phyloP scores from a whole-genome alignment of 495 filamentous ascomycete species.

The Pseudomonodictys pantanalensis region DNA sequence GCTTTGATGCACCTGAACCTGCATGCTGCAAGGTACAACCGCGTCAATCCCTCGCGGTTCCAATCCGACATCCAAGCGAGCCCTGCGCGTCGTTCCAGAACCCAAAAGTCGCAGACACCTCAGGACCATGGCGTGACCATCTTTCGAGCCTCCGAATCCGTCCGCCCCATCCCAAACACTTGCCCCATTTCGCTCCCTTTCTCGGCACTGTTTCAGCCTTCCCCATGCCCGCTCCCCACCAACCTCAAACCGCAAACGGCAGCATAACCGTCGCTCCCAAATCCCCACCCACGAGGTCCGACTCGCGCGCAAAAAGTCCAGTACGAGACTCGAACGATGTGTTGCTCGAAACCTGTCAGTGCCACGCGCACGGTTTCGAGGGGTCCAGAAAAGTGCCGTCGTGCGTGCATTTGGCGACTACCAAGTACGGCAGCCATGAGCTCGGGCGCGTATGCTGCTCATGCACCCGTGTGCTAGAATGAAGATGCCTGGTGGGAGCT shows the following conservation, averaged over 20 bases:
- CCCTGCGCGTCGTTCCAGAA: background rate
- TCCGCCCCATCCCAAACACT: background rate
- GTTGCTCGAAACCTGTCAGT: constrained; percentile 1
- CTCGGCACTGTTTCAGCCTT: too few species aligned
- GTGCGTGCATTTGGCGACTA: background rate
- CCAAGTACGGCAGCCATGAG: too few species aligned
- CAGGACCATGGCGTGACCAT: background rate
- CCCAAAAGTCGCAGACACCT: background rate
- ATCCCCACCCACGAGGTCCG: background rate
- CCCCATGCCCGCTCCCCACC: background rate
- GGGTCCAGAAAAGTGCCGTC: background rate
- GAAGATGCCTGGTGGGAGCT: background rate
- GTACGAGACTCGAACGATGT: constrained; percentile 12
- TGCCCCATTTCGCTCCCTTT: background rate
- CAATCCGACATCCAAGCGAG: too few species aligned
- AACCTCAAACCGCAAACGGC: background rate
- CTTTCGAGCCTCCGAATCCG: background rate
- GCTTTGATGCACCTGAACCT: background rate
- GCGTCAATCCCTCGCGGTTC: too few species aligned
- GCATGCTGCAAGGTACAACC: too few species aligned
- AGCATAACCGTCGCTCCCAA: background rate
- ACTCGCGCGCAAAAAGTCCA: background rate
- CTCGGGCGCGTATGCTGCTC: background rate
- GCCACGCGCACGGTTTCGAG: constrained; percentile 16
- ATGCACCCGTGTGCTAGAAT: background rate